Evolutionary conservation across 192 early-diverging fungal genomes (phyloP).

Genomic region (Coemansia sp.): DNA sequence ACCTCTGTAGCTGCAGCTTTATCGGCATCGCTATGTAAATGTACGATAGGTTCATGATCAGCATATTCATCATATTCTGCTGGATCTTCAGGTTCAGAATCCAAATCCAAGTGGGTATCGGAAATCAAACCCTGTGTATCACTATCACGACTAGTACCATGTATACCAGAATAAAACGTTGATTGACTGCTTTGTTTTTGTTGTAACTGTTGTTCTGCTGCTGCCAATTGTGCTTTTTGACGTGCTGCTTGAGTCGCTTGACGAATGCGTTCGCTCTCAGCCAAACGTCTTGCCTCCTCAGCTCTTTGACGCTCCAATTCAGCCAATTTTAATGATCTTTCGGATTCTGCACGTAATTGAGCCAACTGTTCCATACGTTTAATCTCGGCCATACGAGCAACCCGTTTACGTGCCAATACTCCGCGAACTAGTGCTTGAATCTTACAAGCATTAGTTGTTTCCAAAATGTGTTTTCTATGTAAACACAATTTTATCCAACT

Average conservation of each 20-base stretch:
- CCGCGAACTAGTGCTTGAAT: constrained; percentile 20
- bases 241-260: constrained; percentile 24
- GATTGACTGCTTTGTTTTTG: no score
- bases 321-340: constrained; percentile 2
- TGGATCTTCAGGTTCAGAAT: no score
- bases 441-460: neutral
- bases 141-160: no score
- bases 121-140: no score
- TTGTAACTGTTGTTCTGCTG: constrained; percentile 1
- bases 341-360: constrained; percentile 1
- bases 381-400: constrained; percentile 7
- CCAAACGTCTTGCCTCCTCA: constrained; percentile 18
- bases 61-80: no score
- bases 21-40: no score
- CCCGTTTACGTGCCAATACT: constrained; percentile 3
- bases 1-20: no score
- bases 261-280: constrained; percentile 11
- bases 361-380: neutral
- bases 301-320: constrained; percentile 23
- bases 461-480: neutral
- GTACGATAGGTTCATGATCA: no score
- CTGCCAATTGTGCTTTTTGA: constrained; percentile 14
- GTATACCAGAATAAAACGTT: no score
- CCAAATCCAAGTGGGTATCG: no score
- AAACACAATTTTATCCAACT: constrained; percentile 4